Conservation (phyloP, 257 asterid species). For the Leptodermis oblonga region DNA sequence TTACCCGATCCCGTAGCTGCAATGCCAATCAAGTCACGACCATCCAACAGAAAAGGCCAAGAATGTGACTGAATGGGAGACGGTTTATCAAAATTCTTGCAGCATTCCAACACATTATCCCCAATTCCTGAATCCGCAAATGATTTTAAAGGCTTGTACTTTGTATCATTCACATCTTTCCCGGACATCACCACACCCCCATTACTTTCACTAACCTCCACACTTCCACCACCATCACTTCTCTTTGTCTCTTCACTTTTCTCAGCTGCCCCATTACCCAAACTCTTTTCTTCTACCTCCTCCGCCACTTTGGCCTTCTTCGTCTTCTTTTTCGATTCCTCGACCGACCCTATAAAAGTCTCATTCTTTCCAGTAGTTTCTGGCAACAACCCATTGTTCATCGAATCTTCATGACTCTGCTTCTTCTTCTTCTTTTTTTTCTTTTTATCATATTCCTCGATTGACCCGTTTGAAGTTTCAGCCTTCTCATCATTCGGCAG, state of each 20-base stretch:
- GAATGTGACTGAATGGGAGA: slow-evolving; percentile 94
- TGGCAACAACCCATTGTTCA: slow-evolving; percentile 7
- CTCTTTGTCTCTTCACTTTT: slow-evolving; percentile 13
- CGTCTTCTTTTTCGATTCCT: slow-evolving; percentile 30
- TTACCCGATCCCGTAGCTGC: slow-evolving; percentile 96
- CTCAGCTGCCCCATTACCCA: slow-evolving; percentile 22
- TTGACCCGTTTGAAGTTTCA: slow-evolving; percentile 25
- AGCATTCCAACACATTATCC: slow-evolving; percentile 61
- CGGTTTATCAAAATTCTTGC: slow-evolving; percentile 78
- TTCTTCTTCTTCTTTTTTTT: slow-evolving; percentile 30
- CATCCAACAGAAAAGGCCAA: slow-evolving; percentile 91
- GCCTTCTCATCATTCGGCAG: slow-evolving; percentile 2
- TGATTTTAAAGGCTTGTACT: slow-evolving; percentile 56
- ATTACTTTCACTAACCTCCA: slow-evolving; percentile 44
- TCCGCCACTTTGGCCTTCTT: slow-evolving; percentile 10
- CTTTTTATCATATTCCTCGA: slow-evolving; percentile 29
- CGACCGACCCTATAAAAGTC: slow-evolving; percentile 23
- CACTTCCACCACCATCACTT: slow-evolving; percentile 14
- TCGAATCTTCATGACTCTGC: background rate
- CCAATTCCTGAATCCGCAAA: slow-evolving; percentile 71
- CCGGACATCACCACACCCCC: slow-evolving; percentile 73
- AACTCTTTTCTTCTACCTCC: slow-evolving; percentile 10
- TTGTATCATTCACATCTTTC: slow-evolving; percentile 51
- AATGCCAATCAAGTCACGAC: slow-evolving; percentile 92
- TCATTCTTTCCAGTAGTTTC: slow-evolving; percentile 12